Evolutionary conservation across 805 yeast genomes (phyloP).

Genomic region (Wickerhamomyces bisporus): DNA sequence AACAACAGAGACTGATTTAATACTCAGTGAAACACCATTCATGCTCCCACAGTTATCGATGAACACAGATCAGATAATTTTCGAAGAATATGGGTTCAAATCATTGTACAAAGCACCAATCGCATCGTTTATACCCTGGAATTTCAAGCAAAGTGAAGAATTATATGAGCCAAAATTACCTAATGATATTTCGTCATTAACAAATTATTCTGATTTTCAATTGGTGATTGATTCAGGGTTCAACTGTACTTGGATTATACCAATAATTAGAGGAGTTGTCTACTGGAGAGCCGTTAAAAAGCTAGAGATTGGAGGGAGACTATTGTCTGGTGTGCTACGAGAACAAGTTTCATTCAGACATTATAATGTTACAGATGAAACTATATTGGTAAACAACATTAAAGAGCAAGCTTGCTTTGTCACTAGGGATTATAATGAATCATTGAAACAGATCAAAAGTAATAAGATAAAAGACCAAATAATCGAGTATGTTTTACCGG

Average conservation of each 20-base stretch:
- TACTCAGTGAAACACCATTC: conserved; percentile 77
- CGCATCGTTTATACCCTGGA: conserved; percentile 62
- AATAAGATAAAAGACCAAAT: conserved; percentile 28
- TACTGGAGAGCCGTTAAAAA: conserved; percentile 73
- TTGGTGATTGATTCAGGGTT: conserved; percentile 86
- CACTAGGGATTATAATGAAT: conserved; percentile 49
- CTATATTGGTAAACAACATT: conserved; percentile 74
- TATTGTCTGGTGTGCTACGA: conserved; percentile 74
- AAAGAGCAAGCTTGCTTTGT: conserved; percentile 75
- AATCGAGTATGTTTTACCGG: conserved; percentile 80
- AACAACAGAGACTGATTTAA: conserved; percentile 50
- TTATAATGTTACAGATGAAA: conserved; percentile 91
- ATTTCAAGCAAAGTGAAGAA: conserved; percentile 25
- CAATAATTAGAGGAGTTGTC: conserved; percentile 73
- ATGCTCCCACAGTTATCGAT: conserved; percentile 76
- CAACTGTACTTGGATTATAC: conserved; percentile 81
- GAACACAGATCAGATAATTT: conserved; percentile 84
- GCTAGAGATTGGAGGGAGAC: conserved; percentile 82
- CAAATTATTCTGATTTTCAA: conserved; percentile 51
- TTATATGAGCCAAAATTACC: conserved; percentile 23
- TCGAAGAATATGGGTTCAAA: conserved; percentile 87
- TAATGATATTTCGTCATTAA: conserved; percentile 13
- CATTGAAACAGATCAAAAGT: conserved; percentile 35
- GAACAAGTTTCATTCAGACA: conserved; percentile 87
- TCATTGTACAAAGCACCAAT: conserved; percentile 64